phyloP scores from a whole-genome alignment of 2,329 filamentous ascomycete species.

The Thielaviopsis euricoi region DNA sequence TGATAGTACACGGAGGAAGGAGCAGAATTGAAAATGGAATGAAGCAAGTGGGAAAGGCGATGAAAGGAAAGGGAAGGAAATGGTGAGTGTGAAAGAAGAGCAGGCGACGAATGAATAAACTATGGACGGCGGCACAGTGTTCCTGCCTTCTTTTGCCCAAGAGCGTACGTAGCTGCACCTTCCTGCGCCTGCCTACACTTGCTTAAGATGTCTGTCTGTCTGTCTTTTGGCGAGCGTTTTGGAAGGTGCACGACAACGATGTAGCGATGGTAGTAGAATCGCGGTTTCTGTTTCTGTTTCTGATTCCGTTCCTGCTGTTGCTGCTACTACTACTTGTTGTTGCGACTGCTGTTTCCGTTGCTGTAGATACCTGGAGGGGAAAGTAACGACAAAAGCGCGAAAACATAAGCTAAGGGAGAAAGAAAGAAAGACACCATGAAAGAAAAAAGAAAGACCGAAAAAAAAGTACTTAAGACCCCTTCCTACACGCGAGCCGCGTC shows the following conservation, averaged over 20 bases:
- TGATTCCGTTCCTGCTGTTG: too few species aligned
- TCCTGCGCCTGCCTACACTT: neutral
- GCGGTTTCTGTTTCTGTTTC: neutral
- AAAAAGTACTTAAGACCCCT: slow-evolving; percentile 1
- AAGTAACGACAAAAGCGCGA: neutral
- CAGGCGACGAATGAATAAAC: too few species aligned
- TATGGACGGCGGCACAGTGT: neutral
- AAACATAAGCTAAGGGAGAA: neutral
- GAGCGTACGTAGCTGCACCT: neutral
- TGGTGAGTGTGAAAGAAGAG: neutral
- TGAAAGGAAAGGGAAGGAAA: neutral
- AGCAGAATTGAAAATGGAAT: neutral
- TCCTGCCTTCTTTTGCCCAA: neutral
- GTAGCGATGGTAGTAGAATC: too few species aligned
- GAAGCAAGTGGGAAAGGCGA: neutral
- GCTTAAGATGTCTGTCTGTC: neutral
- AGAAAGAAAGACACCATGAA: neutral
- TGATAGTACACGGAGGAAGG: neutral
- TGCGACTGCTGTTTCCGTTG: too few species aligned
- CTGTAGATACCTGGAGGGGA: neutral
- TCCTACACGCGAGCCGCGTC: neutral
- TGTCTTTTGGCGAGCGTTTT: neutral
- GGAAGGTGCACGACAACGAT: neutral
- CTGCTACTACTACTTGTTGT: too few species aligned
- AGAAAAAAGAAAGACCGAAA: slow-evolving; percentile 5